phyloP scores from a whole-genome alignment of 345 rosid species.

The Euphorbia lathyris region DNA sequence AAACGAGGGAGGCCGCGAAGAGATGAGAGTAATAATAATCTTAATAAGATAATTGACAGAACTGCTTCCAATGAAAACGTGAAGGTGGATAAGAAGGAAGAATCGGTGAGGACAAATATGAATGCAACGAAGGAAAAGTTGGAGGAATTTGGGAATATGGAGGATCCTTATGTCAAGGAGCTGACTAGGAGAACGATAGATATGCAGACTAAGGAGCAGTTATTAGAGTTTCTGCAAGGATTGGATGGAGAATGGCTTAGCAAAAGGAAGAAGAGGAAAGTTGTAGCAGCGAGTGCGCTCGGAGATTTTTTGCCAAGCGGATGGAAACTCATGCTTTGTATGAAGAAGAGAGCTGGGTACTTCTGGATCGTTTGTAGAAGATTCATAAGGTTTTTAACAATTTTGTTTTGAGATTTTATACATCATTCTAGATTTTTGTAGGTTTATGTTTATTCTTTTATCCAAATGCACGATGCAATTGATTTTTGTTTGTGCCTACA shows the following conservation, averaged over 20 bases:
- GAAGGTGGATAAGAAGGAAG: background rate
- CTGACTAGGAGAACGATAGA: constrained; percentile 55
- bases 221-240: constrained; percentile 49
- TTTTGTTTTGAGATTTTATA: constrained; percentile 5
- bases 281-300: constrained; percentile 48
- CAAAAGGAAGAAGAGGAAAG: constrained; percentile 56
- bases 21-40: constrained; percentile 20
- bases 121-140: constrained; percentile 33
- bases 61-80: constrained; percentile 4
- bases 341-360: constrained; percentile 43
- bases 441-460: background rate
- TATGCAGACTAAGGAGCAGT: constrained; percentile 37
- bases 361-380: constrained; percentile 52
- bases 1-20: constrained; percentile 67
- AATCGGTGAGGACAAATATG: constrained; percentile 9
- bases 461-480: background rate
- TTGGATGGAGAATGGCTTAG: constrained; percentile 67
- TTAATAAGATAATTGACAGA: constrained; percentile 4
- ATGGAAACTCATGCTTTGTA: constrained; percentile 67
- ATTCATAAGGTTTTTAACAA: constrained; percentile 57
- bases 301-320: constrained; percentile 55
- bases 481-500: background rate
- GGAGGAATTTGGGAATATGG: constrained; percentile 27
- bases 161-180: constrained; percentile 53
- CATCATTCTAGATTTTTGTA: constrained; percentile 1